Conservation (phyloP, 345 rosid genomes). For the Viola odorata region DNA sequence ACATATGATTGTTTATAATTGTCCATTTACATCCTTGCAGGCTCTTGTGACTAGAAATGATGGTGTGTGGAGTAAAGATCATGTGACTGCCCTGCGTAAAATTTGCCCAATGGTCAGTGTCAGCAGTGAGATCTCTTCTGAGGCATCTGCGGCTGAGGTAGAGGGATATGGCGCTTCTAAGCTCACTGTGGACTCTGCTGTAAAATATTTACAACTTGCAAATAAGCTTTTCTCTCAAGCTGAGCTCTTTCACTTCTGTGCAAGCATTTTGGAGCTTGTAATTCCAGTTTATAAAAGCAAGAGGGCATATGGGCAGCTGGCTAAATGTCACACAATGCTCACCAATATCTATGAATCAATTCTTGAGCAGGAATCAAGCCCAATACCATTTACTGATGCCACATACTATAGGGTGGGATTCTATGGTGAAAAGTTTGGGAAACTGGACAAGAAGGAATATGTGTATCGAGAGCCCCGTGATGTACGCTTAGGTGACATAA, state of each 20-base stretch:
- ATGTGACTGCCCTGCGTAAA: constrained; percentile 71
- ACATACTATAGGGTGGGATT: constrained; percentile 99
- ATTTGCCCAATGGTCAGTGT: constrained; percentile 96
- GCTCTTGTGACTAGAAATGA: constrained; percentile 94
- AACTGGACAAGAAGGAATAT: constrained; percentile 77
- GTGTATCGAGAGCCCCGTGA: constrained; percentile 96
- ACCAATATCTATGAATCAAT: constrained; percentile 85
- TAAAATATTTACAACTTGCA: constrained; percentile 92
- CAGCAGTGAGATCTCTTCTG: constrained; percentile 76
- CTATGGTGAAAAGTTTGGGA: constrained; percentile 87
- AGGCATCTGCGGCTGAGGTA: constrained; percentile 98
- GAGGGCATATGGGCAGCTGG: constrained; percentile 93
- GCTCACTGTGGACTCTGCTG: constrained; percentile 98
- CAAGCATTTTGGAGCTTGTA: constrained; percentile 92
- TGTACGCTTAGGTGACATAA: constrained; percentile 95
- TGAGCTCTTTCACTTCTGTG: constrained; percentile 95
- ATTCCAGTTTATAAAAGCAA: constrained; percentile 97
- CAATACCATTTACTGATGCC: constrained; percentile 93
- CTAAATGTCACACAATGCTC: constrained; percentile 87
- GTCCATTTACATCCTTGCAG: constrained; percentile 32
- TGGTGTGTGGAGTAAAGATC: constrained; percentile 99
- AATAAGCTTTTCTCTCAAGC: constrained; percentile 96
- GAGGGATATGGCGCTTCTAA: constrained; percentile 99
- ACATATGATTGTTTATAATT: not conserved
- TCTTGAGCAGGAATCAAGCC: constrained; percentile 94